Conservation (phyloP, 108 stramenopile species). For the Nitzschia sp. region DNA sequence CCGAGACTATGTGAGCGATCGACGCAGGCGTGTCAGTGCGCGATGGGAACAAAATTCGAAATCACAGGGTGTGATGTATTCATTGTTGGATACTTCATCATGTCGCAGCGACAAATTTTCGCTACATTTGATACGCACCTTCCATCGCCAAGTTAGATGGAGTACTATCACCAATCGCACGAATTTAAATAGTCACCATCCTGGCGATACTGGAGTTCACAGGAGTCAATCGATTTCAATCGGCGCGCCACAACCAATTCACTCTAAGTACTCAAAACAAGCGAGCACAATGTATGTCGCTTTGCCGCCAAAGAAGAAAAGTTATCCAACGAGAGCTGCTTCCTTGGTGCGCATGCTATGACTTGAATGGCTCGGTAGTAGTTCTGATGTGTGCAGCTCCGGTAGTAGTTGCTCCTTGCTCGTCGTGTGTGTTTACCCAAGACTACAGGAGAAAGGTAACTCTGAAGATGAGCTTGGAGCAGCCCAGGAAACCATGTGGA, state of each 20-base stretch:
- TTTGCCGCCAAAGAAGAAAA: constrained; percentile 14
- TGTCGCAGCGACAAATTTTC: constrained; percentile 5
- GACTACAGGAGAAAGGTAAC: no score
- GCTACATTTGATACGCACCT: neutral
- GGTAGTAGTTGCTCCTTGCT: no score
- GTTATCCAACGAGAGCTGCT: neutral
- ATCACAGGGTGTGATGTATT: neutral
- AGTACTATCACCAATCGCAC: no score
- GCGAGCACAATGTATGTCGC: constrained; percentile 8
- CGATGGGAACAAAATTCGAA: constrained; percentile 22
- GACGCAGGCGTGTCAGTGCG: constrained; percentile 4
- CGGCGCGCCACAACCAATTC: constrained; percentile 6
- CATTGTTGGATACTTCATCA: neutral
- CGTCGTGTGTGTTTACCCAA: no score
- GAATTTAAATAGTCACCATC: no score
- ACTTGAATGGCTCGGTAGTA: no score
- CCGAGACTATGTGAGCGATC: constrained; percentile 13
- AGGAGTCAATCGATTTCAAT: constrained; percentile 9
- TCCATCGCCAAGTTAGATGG: neutral
- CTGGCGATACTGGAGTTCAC: neutral
- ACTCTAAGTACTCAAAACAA: constrained; percentile 7
- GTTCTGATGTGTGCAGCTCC: no score
- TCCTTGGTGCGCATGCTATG: neutral
- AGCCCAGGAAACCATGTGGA: no score
- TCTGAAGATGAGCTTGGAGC: no score